Conservation (phyloP, 108 stramenopile species). For the Nitzschia palea region DNA sequence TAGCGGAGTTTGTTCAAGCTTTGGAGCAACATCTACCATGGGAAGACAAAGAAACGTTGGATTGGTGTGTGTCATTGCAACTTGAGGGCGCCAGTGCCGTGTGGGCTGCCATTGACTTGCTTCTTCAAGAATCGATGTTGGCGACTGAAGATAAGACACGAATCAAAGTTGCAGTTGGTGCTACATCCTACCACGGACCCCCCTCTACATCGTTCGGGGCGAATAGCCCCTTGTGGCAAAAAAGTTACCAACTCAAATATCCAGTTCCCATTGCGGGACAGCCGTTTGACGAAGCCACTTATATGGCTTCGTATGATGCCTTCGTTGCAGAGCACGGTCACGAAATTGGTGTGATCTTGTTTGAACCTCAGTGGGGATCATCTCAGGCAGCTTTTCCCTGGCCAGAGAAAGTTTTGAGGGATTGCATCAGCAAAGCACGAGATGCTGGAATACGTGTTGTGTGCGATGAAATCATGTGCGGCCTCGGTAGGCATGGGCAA, state of each 20-base stretch:
- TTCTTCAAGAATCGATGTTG: slow-evolving; percentile 37
- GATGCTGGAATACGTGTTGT: slow-evolving; percentile 38
- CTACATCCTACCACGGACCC: slow-evolving; percentile 59
- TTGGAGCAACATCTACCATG: slow-evolving; percentile 48
- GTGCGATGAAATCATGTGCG: slow-evolving; percentile 68
- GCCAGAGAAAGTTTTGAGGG: slow-evolving; percentile 44
- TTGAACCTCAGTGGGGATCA: slow-evolving; percentile 70
- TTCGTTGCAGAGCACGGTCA: slow-evolving; percentile 45
- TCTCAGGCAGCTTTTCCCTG: slow-evolving; percentile 52
- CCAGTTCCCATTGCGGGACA: slow-evolving; percentile 53
- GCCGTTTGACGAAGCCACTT: slow-evolving; percentile 24
- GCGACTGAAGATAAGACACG: slow-evolving; percentile 16
- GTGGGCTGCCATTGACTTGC: slow-evolving; percentile 55
- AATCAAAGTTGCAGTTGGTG: slow-evolving; percentile 51
- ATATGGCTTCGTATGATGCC: slow-evolving; percentile 23
- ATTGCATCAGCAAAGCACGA: slow-evolving; percentile 39
- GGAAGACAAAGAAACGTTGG: slow-evolving; percentile 22
- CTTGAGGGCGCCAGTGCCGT: slow-evolving; percentile 62
- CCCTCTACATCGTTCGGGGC: slow-evolving; percentile 59
- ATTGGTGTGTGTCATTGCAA: slow-evolving; percentile 65
- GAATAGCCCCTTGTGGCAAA: slow-evolving; percentile 42
- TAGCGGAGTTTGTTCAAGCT: slow-evolving; percentile 40
- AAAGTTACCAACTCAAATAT: slow-evolving; percentile 44
- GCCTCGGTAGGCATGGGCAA: slow-evolving; percentile 56
- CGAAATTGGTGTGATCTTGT: slow-evolving; percentile 45